These are phyloP conservation scores for Globisporangium middletonii DNA, from an alignment of 352 stramenopile genomes.

Conservation along the genomic window DNA sequence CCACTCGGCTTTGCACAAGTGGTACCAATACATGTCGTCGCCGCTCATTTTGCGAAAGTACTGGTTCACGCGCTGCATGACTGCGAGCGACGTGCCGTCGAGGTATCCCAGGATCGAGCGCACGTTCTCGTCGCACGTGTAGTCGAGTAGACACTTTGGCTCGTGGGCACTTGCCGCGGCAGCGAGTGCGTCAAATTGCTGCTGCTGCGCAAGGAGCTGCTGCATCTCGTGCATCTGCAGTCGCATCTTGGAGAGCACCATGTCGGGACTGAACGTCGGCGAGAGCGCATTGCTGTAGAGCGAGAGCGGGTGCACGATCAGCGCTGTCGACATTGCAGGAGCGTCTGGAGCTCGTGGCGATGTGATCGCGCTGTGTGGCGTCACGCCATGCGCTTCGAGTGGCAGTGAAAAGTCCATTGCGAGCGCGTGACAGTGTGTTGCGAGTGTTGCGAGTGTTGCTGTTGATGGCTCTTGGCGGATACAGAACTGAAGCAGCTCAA, in stretches of 20 bases:
- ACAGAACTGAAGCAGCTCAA: slow-evolving; percentile 5
- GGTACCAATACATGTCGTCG: slow-evolving; percentile 59
- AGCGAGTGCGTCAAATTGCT: slow-evolving; percentile 1
- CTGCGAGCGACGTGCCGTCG: slow-evolving; percentile 60
- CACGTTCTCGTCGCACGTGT: slow-evolving; percentile 72
- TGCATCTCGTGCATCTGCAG: slow-evolving; percentile 31
- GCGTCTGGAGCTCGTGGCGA: neutral
- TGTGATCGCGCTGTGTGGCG: neutral
- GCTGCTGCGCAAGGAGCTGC: slow-evolving; percentile 12
- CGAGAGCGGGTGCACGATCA: slow-evolving; percentile 71
- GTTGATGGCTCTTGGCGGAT: neutral
- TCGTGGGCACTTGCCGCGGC: neutral
- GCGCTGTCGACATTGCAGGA: slow-evolving; percentile 16
- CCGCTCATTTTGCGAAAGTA: slow-evolving; percentile 43
- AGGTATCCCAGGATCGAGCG: slow-evolving; percentile 57
- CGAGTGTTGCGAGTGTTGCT: neutral
- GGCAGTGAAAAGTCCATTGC: slow-evolving; percentile 12
- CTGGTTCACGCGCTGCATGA: slow-evolving; percentile 47
- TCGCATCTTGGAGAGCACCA: slow-evolving; percentile 22
- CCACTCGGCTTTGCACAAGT: slow-evolving; percentile 67
- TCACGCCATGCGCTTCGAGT: slow-evolving; percentile 7
- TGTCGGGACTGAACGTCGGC: slow-evolving; percentile 29
- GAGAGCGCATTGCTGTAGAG: slow-evolving; percentile 27
- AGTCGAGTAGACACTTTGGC: slow-evolving; percentile 46
- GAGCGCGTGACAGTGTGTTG: neutral